Evolutionary conservation across 2,329 filamentous ascomycete species (phyloP).

Genomic region (Colletotrichum kahawae): DNA sequence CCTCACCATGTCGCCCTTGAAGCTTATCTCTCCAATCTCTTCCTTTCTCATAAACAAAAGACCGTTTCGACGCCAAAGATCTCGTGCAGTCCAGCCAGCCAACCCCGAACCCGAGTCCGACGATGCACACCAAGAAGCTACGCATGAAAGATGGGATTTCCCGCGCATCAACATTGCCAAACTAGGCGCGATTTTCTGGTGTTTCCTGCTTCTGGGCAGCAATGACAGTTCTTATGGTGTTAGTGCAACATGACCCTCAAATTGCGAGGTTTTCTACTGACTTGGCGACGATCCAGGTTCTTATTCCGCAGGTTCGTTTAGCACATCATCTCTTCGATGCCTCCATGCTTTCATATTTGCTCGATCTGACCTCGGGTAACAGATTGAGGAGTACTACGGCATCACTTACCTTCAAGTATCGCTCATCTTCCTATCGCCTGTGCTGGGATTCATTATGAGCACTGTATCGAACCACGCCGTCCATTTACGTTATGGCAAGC

Average conservation of each 20-base stretch:
- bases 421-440: constrained; percentile 69
- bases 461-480: constrained; percentile 68
- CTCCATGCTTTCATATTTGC: background rate
- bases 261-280: background rate
- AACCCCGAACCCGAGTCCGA: background rate
- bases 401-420: constrained; percentile 68
- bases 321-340: background rate
- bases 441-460: constrained; percentile 67
- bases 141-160: background rate
- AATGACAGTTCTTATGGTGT: background rate
- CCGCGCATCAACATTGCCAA: background rate
- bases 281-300: background rate
- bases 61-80: background rate
- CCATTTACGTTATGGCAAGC: constrained; percentile 69
- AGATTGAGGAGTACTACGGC: constrained; percentile 66
- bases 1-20: background rate
- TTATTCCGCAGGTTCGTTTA: background rate
- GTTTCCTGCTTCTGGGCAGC: background rate
- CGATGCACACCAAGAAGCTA: background rate
- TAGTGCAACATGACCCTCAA: background rate
- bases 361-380: background rate
- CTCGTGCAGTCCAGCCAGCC: background rate
- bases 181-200: background rate
- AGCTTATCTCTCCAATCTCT: background rate
- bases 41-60: background rate